Conservation (phyloP, 768 basidiomycete genomes). For the Russula lepida region DNA sequence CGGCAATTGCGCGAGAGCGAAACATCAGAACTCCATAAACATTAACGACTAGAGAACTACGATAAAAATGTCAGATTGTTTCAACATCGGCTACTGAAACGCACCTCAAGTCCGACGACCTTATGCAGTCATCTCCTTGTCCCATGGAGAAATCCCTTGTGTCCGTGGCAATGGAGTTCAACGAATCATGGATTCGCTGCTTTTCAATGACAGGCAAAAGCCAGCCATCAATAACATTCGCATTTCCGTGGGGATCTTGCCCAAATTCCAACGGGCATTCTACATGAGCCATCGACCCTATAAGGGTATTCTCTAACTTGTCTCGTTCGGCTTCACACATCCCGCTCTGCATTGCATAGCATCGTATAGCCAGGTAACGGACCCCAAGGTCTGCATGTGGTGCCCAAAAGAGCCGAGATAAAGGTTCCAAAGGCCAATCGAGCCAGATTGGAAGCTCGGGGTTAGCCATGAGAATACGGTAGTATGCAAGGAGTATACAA, state of each 20-base stretch:
- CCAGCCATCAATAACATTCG: constrained; percentile 64
- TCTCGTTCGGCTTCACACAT: constrained; percentile 73
- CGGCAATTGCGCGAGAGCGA: constrained; percentile 32
- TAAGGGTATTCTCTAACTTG: constrained; percentile 48
- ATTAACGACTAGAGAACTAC: constrained; percentile 49
- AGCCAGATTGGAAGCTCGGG: constrained; percentile 53
- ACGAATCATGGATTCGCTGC: constrained; percentile 44
- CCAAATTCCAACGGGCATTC: constrained; percentile 62
- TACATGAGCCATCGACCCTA: constrained; percentile 50
- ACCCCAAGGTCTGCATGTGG: constrained; percentile 57
- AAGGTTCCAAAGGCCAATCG: constrained; percentile 46
- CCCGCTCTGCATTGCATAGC: constrained; percentile 66
- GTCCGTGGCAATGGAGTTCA: constrained; percentile 38
- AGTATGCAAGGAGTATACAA: constrained; percentile 65
- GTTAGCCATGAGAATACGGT: constrained; percentile 70
- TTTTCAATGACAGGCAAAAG: constrained; percentile 65
- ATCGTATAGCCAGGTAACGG: constrained; percentile 63
- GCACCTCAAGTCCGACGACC: constrained; percentile 49
- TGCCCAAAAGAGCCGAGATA: constrained; percentile 38
- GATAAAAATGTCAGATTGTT: constrained; percentile 19
- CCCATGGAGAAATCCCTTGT: constrained; percentile 39
- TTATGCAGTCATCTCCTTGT: constrained; percentile 35
- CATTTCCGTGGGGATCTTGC: constrained; percentile 38
- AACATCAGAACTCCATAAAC: constrained; percentile 62
- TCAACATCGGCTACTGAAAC: constrained; percentile 15